These are phyloP conservation scores for Blastobotrys attinorum DNA, from an alignment of 805 yeast genomes.

Conservation along the genomic window DNA sequence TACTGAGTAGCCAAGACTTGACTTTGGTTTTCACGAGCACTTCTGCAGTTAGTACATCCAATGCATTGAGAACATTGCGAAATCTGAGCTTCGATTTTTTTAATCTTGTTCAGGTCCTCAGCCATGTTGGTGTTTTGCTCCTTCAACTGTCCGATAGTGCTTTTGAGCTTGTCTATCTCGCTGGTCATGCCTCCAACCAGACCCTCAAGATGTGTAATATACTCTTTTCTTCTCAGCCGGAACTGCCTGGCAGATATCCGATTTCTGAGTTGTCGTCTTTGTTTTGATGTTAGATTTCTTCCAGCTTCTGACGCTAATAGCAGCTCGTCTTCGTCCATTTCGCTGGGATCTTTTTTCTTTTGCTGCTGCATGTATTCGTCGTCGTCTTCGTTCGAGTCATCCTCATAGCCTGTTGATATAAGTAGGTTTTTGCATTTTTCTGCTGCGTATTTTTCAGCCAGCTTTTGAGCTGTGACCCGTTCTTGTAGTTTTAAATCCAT, in stretches of 20 bases:
- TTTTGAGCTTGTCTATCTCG: conserved; percentile 17
- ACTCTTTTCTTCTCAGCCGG: conserved; percentile 26
- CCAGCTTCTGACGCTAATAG: conserved; percentile 24
- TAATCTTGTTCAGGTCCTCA: conserved; percentile 6
- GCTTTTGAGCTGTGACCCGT: not conserved
- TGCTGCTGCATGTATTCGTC: not conserved
- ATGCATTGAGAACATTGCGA: not conserved
- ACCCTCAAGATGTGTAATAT: conserved; percentile 25
- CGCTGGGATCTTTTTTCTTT: not conserved
- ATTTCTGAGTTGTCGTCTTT: conserved; percentile 27
- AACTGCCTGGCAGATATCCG: conserved; percentile 27
- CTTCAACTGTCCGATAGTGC: conserved; percentile 9
- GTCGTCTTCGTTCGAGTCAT: not conserved
- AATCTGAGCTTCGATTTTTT: not conserved
- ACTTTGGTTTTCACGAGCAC: not conserved
- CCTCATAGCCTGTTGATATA: not conserved
- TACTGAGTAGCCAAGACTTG: not conserved
- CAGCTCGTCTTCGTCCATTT: conserved; percentile 26
- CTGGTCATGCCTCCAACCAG: conserved; percentile 17
- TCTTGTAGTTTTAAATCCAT: not conserved
- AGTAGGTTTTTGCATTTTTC: not conserved
- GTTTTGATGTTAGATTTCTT: conserved; percentile 21
- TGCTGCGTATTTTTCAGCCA: not conserved
- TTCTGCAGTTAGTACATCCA: not conserved
- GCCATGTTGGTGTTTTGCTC: conserved; percentile 14